phyloP scores from a whole-genome alignment of 1,284 basidiomycete species.

The Fomitopsis schrenkii region DNA sequence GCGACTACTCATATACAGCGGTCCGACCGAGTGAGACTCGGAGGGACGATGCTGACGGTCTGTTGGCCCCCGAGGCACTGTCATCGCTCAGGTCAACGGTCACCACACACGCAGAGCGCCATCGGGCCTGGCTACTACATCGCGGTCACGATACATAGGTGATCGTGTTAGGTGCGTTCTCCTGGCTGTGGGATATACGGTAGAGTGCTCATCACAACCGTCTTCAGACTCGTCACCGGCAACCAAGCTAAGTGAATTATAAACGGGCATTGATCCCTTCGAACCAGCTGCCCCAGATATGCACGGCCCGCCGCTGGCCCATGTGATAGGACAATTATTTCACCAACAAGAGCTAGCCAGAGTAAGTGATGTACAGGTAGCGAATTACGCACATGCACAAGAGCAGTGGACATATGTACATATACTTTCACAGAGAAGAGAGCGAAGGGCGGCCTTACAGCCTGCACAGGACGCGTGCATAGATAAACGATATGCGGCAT shows the following conservation, averaged over 20 bases:
- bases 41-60: too few relatives aligned
- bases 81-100: background rate
- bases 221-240: too few relatives aligned
- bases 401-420: constrained; percentile 2
- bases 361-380: constrained; percentile 3
- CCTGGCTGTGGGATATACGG: too few relatives aligned
- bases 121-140: background rate
- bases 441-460: background rate
- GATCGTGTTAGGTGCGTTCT: too few relatives aligned
- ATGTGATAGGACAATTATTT: background rate
- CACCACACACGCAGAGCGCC: background rate
- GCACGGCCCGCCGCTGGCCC: background rate
- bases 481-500: background rate
- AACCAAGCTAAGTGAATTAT: too few relatives aligned
- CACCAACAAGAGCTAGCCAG: background rate
- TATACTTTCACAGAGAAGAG: constrained; percentile 4
- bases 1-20: background rate
- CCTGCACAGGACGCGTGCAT: background rate
- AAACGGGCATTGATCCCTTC: too few relatives aligned
- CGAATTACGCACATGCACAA: constrained; percentile 6
- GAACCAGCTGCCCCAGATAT: too few relatives aligned
- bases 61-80: background rate
- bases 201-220: too few relatives aligned
- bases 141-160: background rate
- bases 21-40: background rate